Percentiles rank a stretch among this genome's conserved stretches.
phyloP scores from a whole-genome alignment of 805 yeast species.

The Wickerhamomyces sydowiorum region DNA sequence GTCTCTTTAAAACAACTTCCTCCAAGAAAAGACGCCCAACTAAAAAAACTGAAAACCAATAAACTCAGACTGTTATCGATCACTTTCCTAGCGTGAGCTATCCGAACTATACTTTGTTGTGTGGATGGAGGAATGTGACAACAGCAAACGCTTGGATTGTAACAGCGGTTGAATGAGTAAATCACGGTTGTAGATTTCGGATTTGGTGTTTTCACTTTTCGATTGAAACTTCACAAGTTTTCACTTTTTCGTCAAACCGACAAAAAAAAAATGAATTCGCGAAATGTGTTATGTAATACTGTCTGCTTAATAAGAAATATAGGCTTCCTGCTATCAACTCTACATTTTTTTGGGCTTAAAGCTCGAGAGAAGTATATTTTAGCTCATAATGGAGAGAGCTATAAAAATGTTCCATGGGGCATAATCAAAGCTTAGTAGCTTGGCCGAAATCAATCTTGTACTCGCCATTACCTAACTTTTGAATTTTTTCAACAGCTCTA shows the following conservation, averaged over 20 bases:
- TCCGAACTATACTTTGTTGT: too few species aligned
- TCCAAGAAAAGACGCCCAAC: too few species aligned
- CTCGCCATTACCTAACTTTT: background rate
- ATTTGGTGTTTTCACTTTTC: background rate
- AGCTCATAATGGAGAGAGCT: background rate
- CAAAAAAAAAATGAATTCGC: background rate
- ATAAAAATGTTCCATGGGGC: background rate
- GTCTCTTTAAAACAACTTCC: too few species aligned
- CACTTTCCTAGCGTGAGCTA: too few species aligned
- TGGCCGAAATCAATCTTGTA: background rate
- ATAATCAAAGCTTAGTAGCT: background rate
- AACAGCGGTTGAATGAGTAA: too few species aligned
- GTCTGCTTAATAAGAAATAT: background rate
- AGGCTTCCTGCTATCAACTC: too few species aligned
- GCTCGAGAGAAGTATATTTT: background rate
- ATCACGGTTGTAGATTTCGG: background rate
- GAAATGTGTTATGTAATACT: background rate
- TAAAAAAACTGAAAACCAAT: too few species aligned
- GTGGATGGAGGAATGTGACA: background rate
- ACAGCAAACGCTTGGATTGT: background rate
- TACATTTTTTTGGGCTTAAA: background rate
- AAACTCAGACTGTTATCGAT: too few species aligned
- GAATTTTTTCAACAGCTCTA: background rate
- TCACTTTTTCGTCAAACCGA: background rate
- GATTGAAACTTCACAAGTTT: background rate